These are phyloP conservation scores for Petunia secreta DNA, from an alignment of 257 asterid genomes.

Conservation along the genomic window DNA sequence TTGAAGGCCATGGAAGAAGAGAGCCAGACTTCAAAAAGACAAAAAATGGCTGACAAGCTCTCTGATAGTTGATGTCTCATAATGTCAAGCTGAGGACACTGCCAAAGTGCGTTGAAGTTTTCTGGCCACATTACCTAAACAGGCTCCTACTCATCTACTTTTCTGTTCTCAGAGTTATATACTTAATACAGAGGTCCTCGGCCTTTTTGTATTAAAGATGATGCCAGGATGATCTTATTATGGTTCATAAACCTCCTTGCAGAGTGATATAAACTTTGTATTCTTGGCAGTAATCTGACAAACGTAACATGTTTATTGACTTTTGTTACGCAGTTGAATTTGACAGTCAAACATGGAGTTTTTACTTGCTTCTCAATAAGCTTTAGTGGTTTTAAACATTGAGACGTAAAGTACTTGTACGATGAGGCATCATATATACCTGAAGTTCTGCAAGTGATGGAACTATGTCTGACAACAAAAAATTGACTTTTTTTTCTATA, in stretches of 20 bases:
- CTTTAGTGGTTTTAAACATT: neutral
- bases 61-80: neutral
- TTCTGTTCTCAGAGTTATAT: neutral
- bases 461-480: no score
- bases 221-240: neutral
- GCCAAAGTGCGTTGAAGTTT: neutral
- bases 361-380: no score
- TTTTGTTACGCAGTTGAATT: neutral
- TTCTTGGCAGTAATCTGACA: neutral
- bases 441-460: no score
- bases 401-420: no score
- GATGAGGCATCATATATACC: no score
- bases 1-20: constrained; percentile 83
- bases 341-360: constrained; percentile 2
- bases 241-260: neutral
- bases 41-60: constrained; percentile 38
- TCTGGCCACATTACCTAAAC: neutral
- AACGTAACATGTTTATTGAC: neutral
- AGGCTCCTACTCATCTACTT: neutral
- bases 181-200: neutral
- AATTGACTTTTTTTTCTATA: no score
- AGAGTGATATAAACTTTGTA: neutral
- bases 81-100: neutral
- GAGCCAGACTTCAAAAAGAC: constrained; percentile 49
- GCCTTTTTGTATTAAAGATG: neutral